Base-by-base conservation (phyloP, 805 yeast species). In the Wickerhamiella azyma region DNA sequence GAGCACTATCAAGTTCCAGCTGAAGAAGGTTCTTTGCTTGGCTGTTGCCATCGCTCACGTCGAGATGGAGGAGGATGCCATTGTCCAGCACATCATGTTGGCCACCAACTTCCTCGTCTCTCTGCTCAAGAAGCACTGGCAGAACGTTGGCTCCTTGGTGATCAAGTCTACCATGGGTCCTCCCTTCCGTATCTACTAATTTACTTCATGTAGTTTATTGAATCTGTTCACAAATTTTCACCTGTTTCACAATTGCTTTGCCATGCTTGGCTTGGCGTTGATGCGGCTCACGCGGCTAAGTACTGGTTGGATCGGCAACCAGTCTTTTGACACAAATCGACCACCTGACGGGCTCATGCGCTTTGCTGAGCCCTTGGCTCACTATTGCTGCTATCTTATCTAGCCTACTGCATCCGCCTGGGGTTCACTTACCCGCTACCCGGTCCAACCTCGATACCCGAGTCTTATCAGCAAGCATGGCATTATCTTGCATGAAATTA, bases 91-190 rank as follows among this genome's bases (percentile, higher is more conserved):
- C 76, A 85, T 92, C 76, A 79, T 92, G 85, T 79, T 92, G 92
- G 78, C 99, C 61, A 78, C 94, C 62, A 92, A 92, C 95, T 92
- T 92, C 81, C 83, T 92, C 72, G 98, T 92, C 62, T 92, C 99
- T 60, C 76, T 92, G 74, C 80, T 92, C 72, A 92, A 92, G 95
- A 92, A 92, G 89, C 85, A 92, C 95, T 92, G 99, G 99, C 99
- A 92, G 81, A 92, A 92, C 76, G 96, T 92, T 69, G 98, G 98
- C 66, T 92, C 98, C 67, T 77, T 92, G 72, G 96, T 88, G 69
- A 81, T 92, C 78, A 92, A 92, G 79, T 85, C 96, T 56, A 79
- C 97, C 73, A 92, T 92, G 99, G 98, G 99, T 76, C 98, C 97
- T 71, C 83, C 97, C 69, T 85, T 80, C 94, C 88, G 97, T 83